Percentiles rank a stretch among this genome's conserved stretches.
Conservation (phyloP, 2,329 filamentous ascomycete genomes). For the Gremmenia infestans region DNA sequence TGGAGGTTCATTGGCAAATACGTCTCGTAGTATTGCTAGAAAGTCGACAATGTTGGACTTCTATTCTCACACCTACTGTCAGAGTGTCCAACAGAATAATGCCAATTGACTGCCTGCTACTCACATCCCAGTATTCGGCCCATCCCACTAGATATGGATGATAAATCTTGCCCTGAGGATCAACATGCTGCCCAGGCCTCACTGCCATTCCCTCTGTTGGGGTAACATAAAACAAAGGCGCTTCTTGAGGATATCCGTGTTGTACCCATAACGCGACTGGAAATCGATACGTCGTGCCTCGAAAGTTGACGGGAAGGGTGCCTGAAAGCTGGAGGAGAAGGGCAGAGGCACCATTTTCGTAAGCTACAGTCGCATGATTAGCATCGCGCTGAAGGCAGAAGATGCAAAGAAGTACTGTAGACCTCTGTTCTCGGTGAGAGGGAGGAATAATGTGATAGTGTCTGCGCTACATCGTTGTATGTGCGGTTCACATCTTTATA, state of each 20-base stretch:
- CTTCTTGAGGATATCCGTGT: conserved; percentile 79
- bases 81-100: neutral
- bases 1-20: conserved; percentile 93
- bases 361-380: conserved; percentile 52
- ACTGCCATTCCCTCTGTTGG: conserved; percentile 86
- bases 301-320: conserved; percentile 86
- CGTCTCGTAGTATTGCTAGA: conserved; percentile 71
- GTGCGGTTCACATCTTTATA: conserved; percentile 90
- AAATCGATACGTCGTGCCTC: conserved; percentile 84
- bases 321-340: conserved; percentile 82
- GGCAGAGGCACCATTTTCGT: conserved; percentile 80
- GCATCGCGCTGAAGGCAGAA: conserved; percentile 17
- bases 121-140: conserved; percentile 84
- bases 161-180: conserved; percentile 87
- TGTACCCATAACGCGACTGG: conserved; percentile 92
- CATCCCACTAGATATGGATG: conserved; percentile 93
- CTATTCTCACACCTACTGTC: conserved; percentile 35
- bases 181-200: conserved; percentile 89
- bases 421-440: conserved; percentile 87
- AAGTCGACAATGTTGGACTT: conserved; percentile 83
- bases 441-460: conserved; percentile 72
- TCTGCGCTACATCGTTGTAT: conserved; percentile 84
- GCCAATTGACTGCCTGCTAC: conserved; percentile 34
- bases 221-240: conserved; percentile 83
- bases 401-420: conserved; percentile 61